phyloP scores from a whole-genome alignment of 495 filamentous ascomycete genomes.

The Penicillium waksmanii region DNA sequence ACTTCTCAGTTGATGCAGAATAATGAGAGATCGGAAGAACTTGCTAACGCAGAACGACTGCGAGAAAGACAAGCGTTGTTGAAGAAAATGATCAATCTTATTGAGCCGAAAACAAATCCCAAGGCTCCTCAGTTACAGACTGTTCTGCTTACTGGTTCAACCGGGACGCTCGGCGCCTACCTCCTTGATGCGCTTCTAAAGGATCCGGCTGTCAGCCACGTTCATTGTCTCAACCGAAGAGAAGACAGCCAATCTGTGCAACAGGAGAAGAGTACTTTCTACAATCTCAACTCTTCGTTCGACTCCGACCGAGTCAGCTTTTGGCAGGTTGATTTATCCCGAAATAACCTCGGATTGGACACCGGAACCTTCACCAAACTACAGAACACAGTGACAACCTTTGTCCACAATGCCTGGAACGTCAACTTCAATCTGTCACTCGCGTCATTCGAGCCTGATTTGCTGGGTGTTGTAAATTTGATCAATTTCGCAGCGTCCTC shows the following conservation, averaged over 20 bases:
- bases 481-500: constrained; percentile 32
- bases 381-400: constrained; percentile 33
- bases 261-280: constrained; percentile 3
- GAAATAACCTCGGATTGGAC: constrained; percentile 6
- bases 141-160: constrained; percentile 20
- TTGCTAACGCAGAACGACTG: neutral
- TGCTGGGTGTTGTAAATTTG: constrained; percentile 54
- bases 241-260: neutral
- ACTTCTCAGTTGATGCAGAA: constrained; percentile 5
- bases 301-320: constrained; percentile 8
- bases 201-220: constrained; percentile 1
- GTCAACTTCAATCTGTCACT: constrained; percentile 63
- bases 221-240: constrained; percentile 16
- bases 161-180: constrained; percentile 18
- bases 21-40: neutral
- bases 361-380: neutral
- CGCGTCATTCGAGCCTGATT: constrained; percentile 55
- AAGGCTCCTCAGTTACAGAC: constrained; percentile 3
- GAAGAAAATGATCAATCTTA: neutral
- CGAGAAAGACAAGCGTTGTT: neutral
- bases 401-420: constrained; percentile 65
- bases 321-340: constrained; percentile 14
- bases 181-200: constrained; percentile 15
- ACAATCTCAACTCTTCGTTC: neutral
- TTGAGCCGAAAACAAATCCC: neutral